phyloP scores from a whole-genome alignment of 2,329 filamentous ascomycete genomes.

The Biscogniauxia marginata region DNA sequence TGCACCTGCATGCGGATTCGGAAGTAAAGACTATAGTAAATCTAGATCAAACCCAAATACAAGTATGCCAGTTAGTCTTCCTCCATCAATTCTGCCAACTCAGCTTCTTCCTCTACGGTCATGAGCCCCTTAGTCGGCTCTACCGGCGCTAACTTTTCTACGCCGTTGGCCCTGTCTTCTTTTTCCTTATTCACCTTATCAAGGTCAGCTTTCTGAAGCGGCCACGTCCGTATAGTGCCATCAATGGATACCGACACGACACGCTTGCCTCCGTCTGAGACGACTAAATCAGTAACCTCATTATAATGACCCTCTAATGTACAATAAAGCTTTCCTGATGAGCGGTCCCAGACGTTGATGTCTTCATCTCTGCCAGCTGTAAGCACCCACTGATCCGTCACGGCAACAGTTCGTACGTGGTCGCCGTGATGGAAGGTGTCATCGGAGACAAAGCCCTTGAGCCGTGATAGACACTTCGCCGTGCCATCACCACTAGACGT shows the following conservation, averaged over 20 bases:
- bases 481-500: conserved; percentile 91
- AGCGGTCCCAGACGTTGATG: conserved; percentile 81
- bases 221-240: conserved; percentile 83
- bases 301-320: conserved; percentile 84
- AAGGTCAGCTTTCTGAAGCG: conserved; percentile 61
- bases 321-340: conserved; percentile 71
- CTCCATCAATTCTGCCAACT: conserved; percentile 88
- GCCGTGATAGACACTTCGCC: conserved; percentile 73
- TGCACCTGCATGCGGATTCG: neutral
- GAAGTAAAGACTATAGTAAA: too few species aligned
- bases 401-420: conserved; percentile 80
- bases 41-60: neutral
- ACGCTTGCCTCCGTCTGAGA: conserved; percentile 51
- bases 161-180: conserved; percentile 49
- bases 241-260: conserved; percentile 88
- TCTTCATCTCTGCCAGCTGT: conserved; percentile 92
- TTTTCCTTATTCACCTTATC: conserved; percentile 49
- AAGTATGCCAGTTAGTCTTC: conserved; percentile 49
- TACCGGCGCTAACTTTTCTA: conserved; percentile 47
- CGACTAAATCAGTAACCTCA: conserved; percentile 78
- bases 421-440: conserved; percentile 78
- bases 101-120: conserved; percentile 88
- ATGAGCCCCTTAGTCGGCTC: conserved; percentile 54
- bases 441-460: conserved; percentile 67
- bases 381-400: conserved; percentile 74